These are phyloP conservation scores for Coemansia sp. DNA, from an alignment of 192 early-diverging fungal species.

Conservation along the genomic window DNA sequence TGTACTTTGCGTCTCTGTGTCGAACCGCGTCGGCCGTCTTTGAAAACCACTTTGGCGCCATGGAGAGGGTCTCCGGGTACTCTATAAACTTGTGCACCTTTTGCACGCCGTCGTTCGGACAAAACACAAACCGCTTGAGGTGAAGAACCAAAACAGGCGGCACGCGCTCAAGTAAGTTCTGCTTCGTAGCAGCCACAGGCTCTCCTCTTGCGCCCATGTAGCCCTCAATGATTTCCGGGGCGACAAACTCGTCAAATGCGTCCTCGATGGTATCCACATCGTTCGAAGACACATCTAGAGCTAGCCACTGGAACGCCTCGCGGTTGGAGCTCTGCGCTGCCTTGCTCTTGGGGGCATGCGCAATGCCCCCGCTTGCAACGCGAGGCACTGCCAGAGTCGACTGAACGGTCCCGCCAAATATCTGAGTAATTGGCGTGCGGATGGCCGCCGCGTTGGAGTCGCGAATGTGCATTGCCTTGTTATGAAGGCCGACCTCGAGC, in stretches of 20 bases:
- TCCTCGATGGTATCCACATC: constrained; percentile 77
- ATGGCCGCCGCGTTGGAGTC: constrained; percentile 44
- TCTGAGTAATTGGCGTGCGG: constrained; percentile 74
- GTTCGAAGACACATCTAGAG: constrained; percentile 79
- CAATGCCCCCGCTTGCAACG: neutral
- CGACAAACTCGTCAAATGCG: constrained; percentile 73
- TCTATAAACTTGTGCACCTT: constrained; percentile 84
- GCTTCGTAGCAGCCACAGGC: constrained; percentile 70
- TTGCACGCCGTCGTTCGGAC: constrained; percentile 64
- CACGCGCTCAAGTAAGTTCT: constrained; percentile 70
- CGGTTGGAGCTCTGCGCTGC: constrained; percentile 74
- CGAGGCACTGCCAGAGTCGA: constrained; percentile 68
- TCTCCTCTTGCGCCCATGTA: constrained; percentile 47
- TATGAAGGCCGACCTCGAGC: constrained; percentile 88
- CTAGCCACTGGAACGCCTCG: constrained; percentile 86
- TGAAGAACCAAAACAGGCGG: constrained; percentile 92
- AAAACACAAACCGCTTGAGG: constrained; percentile 90
- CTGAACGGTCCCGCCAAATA: constrained; percentile 81
- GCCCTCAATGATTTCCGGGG: constrained; percentile 79
- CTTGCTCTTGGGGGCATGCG: constrained; percentile 15
- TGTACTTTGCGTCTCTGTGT: constrained; percentile 54
- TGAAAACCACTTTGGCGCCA: constrained; percentile 58
- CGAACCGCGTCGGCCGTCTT: constrained; percentile 6
- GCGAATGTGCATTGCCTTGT: constrained; percentile 53
- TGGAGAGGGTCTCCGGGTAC: constrained; percentile 59